Conservation (phyloP, 257 asterid species). For the Solanum piurae region DNA sequence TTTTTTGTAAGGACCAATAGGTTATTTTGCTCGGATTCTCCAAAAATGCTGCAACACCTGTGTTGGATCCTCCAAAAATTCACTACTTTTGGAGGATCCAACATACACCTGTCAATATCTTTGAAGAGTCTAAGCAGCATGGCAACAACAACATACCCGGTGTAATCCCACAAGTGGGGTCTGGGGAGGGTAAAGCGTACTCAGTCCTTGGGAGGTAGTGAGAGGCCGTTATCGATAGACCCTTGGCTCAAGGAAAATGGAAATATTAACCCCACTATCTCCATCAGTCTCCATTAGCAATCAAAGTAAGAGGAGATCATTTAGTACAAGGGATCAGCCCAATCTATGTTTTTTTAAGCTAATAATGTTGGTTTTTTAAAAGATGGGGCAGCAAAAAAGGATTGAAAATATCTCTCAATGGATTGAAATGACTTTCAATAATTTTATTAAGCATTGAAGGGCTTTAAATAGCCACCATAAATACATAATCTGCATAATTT, state of each 20-base stretch:
- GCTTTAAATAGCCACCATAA: neutral
- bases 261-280: neutral
- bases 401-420: neutral
- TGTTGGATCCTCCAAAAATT: neutral
- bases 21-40: neutral
- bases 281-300: neutral
- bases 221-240: neutral
- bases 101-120: neutral
- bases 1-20: neutral
- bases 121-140: neutral
- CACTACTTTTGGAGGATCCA: neutral
- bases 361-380: too few species aligned
- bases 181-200: neutral
- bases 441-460: too few species aligned
- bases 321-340: too few species aligned
- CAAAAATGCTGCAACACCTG: neutral
- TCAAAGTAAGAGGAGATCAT: neutral
- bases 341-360: too few species aligned
- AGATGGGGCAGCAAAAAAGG: neutral
- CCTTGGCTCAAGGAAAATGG: too few species aligned
- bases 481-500: neutral
- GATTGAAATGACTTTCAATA: neutral
- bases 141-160: neutral
- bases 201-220: neutral
- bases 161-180: neutral